phyloP scores from a whole-genome alignment of 371 early-diverging fungal species.

The Hamiltosporidium tvaerminnensis region DNA sequence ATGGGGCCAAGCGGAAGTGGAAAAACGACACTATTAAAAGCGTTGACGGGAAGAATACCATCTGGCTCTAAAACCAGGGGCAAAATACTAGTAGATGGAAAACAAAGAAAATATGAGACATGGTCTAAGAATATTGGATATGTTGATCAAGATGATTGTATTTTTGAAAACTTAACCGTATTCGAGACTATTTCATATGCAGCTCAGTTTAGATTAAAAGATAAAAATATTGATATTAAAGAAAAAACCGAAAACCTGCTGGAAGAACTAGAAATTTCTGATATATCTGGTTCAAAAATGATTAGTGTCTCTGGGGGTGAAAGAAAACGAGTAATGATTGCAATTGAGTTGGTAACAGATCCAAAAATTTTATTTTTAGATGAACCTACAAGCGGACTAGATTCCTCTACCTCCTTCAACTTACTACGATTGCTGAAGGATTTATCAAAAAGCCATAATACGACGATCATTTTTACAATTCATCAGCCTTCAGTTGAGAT shows the following conservation, averaged over 20 bases:
- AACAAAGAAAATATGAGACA: constrained; percentile 42
- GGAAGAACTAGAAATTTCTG: constrained; percentile 41
- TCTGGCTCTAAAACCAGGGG: constrained; percentile 29
- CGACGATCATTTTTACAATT: neutral
- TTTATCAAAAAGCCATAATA: neutral
- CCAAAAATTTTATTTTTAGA: constrained; percentile 57
- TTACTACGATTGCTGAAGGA: neutral
- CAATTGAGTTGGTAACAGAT: constrained; percentile 57
- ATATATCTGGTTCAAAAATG: constrained; percentile 33
- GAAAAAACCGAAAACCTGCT: constrained; percentile 1
- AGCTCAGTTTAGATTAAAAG: neutral
- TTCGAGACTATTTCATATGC: neutral
- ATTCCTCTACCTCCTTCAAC: constrained; percentile 1
- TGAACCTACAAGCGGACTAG: constrained; percentile 56
- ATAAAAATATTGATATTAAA: neutral
- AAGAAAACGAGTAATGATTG: constrained; percentile 57
- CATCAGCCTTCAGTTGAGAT: neutral
- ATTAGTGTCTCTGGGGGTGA: constrained; percentile 56
- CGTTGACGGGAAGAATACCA: constrained; percentile 30
- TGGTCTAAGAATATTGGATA: constrained; percentile 19
- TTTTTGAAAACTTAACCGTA: constrained; percentile 16
- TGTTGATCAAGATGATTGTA: constrained; percentile 23
- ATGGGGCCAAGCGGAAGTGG: constrained; percentile 54
- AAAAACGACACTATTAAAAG: constrained; percentile 52
- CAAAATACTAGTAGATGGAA: constrained; percentile 20